A percentile compares a stretch with the other conserved stretches of the same genome.
These are phyloP conservation scores for Erodium texanum DNA, from an alignment of 441 rosid species.

Conservation along the genomic window DNA sequence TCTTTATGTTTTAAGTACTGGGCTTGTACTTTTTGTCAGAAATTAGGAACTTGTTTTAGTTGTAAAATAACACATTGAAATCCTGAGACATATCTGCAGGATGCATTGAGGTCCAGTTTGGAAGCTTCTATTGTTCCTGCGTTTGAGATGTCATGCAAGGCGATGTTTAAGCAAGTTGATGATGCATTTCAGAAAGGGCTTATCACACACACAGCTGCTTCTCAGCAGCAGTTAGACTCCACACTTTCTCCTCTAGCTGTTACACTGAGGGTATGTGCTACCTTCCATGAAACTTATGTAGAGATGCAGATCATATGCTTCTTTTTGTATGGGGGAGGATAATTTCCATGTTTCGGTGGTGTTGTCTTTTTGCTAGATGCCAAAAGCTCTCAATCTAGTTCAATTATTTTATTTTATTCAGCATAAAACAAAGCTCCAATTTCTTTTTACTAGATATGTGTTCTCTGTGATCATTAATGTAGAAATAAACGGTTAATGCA, in stretches of 20 bases:
- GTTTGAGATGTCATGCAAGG: constrained; percentile 71
- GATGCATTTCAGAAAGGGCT: constrained; percentile 56
- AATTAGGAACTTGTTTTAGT: background rate
- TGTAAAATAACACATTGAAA: too few relatives aligned
- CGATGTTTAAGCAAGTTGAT: constrained; percentile 72
- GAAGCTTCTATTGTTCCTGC: constrained; percentile 69
- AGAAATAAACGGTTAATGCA: background rate
- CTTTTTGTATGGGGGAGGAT: constrained; percentile 12
- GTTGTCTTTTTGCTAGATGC: background rate
- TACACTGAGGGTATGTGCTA: constrained; percentile 44
- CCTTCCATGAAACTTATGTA: background rate
- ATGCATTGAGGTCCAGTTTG: constrained; percentile 51
- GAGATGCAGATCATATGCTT: constrained; percentile 14
- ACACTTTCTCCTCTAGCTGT: constrained; percentile 50
- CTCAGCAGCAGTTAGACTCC: constrained; percentile 57
- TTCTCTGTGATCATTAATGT: background rate
- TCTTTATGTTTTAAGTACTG: too few relatives aligned
- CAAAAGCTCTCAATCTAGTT: background rate
- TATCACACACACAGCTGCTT: constrained; percentile 35
- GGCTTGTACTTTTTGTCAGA: background rate
- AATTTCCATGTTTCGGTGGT: background rate
- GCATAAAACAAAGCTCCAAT: background rate
- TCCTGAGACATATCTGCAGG: constrained; percentile 29
- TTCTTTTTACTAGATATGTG: background rate
- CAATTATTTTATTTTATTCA: background rate